Evolutionary conservation across 169 alveolate genomes (phyloP).

Genomic region (Blepharisma undulans): DNA sequence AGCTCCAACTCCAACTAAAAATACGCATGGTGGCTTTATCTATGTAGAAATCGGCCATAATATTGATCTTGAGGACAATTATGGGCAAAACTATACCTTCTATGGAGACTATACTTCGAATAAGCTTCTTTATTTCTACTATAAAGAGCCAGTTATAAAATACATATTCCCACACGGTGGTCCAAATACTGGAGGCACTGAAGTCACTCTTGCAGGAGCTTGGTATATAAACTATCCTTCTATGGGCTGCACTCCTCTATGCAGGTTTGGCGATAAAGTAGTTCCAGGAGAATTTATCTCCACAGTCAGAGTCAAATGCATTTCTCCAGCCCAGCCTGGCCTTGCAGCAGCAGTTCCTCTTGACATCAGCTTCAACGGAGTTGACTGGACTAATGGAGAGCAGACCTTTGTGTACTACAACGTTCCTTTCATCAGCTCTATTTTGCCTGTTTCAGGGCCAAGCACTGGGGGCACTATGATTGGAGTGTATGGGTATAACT

Average conservation of each 20-base stretch:
- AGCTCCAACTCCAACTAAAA: constrained; percentile 24
- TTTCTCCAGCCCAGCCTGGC: constrained; percentile 68
- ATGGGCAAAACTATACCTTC: constrained; percentile 52
- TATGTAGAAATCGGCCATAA: constrained; percentile 67
- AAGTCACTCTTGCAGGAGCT: constrained; percentile 73
- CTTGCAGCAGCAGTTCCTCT: constrained; percentile 54
- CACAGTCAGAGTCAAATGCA: constrained; percentile 75
- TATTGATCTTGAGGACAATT: constrained; percentile 35
- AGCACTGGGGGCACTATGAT: constrained; percentile 79
- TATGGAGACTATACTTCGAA: constrained; percentile 49
- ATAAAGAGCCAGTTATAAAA: constrained; percentile 66
- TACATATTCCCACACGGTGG: constrained; percentile 74
- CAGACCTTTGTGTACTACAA: constrained; percentile 66
- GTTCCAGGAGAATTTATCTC: constrained; percentile 68
- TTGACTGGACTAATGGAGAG: constrained; percentile 73
- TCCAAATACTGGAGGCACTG: constrained; percentile 77
- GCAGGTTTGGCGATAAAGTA: constrained; percentile 77
- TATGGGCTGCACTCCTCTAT: constrained; percentile 72
- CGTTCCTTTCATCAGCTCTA: constrained; percentile 53
- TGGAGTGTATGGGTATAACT: constrained; percentile 66
- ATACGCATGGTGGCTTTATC: constrained; percentile 81
- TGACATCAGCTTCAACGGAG: constrained; percentile 73
- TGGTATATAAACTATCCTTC: constrained; percentile 76
- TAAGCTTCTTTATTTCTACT: constrained; percentile 53
- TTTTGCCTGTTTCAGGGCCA: constrained; percentile 76